phyloP scores from a whole-genome alignment of 371 early-diverging fungal species.

The Apophysomyces sp. region DNA sequence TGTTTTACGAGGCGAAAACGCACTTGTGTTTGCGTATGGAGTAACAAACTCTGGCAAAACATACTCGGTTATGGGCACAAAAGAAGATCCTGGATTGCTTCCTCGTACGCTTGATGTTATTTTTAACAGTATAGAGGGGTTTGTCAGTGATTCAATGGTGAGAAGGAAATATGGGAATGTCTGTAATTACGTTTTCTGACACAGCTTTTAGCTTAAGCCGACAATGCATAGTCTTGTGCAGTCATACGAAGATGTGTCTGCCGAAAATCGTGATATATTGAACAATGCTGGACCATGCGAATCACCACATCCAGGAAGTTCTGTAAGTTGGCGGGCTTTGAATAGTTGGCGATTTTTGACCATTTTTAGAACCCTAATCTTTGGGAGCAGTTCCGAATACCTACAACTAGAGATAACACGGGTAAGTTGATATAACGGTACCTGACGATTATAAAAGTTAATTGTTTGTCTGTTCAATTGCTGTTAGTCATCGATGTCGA shows the following conservation, averaged over 20 bases:
- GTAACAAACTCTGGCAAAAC: constrained; percentile 88
- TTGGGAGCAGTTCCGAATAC: constrained; percentile 12
- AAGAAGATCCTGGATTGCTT: constrained; percentile 54
- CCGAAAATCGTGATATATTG: constrained; percentile 34
- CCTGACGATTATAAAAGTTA: no score
- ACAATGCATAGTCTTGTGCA: constrained; percentile 48
- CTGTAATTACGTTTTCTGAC: background rate
- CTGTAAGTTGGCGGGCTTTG: constrained; percentile 8
- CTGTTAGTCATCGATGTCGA: constrained; percentile 36
- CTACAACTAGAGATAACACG: constrained; percentile 14
- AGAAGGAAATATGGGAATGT: background rate
- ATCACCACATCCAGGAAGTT: constrained; percentile 11
- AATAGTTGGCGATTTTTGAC: background rate
- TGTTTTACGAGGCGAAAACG: constrained; percentile 60
- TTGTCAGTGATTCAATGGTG: constrained; percentile 35
- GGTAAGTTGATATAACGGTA: constrained; percentile 1
- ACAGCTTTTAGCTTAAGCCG: constrained; percentile 30
- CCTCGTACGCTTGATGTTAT: constrained; percentile 64
- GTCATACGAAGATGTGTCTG: constrained; percentile 25
- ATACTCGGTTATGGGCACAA: constrained; percentile 63
- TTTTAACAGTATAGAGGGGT: constrained; percentile 44
- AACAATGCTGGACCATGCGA: constrained; percentile 8
- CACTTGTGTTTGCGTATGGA: constrained; percentile 72
- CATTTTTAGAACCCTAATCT: constrained; percentile 16
- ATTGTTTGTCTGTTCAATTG: background rate